Percentiles rank a stretch among this genome's conserved stretches.
Evolutionary conservation across 495 filamentous ascomycete species (phyloP).

Genomic region (Cudoniella acicularis): DNA sequence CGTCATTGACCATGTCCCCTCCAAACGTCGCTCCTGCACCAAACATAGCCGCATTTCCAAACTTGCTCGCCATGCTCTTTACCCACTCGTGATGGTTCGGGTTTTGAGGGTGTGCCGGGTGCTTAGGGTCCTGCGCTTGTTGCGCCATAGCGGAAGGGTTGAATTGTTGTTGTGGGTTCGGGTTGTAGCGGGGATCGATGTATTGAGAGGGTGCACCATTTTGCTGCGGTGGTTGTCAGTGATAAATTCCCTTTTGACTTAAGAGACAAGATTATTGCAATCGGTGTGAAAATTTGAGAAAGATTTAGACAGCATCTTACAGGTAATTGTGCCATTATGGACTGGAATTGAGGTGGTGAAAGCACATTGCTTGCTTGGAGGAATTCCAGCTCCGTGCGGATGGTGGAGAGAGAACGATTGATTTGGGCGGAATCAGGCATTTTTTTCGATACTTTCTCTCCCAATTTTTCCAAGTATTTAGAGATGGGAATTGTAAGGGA

Average conservation of each 20-base stretch:
- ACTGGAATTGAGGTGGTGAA: constrained; percentile 25
- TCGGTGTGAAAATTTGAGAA: no score
- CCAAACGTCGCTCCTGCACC: constrained; percentile 32
- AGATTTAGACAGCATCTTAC: no score
- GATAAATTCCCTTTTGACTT: no score
- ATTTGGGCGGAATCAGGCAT: constrained; percentile 30
- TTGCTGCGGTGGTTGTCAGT: constrained; percentile 16
- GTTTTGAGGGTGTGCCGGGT: constrained; percentile 31
- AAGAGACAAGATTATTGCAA: no score
- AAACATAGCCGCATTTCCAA: constrained; percentile 31
- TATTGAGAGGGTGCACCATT: constrained; percentile 25
- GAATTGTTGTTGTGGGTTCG: constrained; percentile 14
- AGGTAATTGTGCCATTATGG: constrained; percentile 33
- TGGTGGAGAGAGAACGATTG: constrained; percentile 32
- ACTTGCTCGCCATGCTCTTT: constrained; percentile 26
- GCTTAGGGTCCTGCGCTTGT: constrained; percentile 28
- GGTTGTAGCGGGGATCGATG: constrained; percentile 27
- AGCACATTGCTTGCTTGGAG: constrained; percentile 29
- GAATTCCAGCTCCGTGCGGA: constrained; percentile 34
- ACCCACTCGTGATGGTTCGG: constrained; percentile 32
- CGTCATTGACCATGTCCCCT: constrained; percentile 10
- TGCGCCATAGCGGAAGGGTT: constrained; percentile 22
- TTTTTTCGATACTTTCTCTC: no score
- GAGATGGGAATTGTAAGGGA: no score
- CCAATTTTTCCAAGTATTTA: no score